Percentiles rank a stretch among this genome's conserved stretches.
These are phyloP conservation scores for Pyronema domesticum DNA, from an alignment of 495 filamentous ascomycete genomes.

Conservation along the genomic window DNA sequence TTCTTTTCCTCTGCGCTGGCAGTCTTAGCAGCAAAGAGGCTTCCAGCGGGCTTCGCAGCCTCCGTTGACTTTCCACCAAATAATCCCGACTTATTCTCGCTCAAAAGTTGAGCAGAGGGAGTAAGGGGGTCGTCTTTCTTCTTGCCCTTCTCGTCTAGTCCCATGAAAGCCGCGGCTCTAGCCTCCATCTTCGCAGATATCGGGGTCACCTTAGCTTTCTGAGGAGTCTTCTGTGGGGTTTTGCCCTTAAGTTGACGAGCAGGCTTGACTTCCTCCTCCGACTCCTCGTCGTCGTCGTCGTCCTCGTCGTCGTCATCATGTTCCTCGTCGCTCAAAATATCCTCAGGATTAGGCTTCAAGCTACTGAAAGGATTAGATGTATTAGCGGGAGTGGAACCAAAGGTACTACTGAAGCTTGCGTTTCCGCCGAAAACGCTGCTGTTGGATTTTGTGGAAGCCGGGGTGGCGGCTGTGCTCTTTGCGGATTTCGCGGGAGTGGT, in stretches of 20 bases:
- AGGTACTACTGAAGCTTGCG: slow-evolving; percentile 11
- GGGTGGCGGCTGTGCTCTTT: too few species aligned
- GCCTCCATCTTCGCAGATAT: too few species aligned
- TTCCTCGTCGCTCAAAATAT: slow-evolving; percentile 34
- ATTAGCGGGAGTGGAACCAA: slow-evolving; percentile 8
- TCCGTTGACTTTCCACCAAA: slow-evolving; percentile 27
- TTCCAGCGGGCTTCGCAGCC: background rate
- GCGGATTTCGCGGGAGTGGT: too few species aligned
- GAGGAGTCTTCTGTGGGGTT: too few species aligned
- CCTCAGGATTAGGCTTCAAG: slow-evolving; percentile 29
- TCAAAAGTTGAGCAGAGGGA: too few species aligned
- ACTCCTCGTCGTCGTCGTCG: slow-evolving; percentile 29
- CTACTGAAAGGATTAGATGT: slow-evolving; percentile 14
- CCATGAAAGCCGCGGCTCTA: too few species aligned
- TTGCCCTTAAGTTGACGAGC: too few species aligned
- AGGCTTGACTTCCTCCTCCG: background rate
- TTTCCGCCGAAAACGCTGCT: slow-evolving; percentile 11
- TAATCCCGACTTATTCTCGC: slow-evolving; percentile 6
- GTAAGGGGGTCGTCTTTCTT: background rate
- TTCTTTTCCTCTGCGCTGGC: background rate
- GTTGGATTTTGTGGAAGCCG: background rate
- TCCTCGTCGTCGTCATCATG: slow-evolving; percentile 38
- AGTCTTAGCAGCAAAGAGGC: background rate
- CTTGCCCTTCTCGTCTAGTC: too few species aligned
- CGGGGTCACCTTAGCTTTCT: too few species aligned